Evolutionary conservation across 352 stramenopile species (phyloP), one percentile per base, ranked within the genome.

Genomic region (Globisporangium sylvaticum): DNA sequence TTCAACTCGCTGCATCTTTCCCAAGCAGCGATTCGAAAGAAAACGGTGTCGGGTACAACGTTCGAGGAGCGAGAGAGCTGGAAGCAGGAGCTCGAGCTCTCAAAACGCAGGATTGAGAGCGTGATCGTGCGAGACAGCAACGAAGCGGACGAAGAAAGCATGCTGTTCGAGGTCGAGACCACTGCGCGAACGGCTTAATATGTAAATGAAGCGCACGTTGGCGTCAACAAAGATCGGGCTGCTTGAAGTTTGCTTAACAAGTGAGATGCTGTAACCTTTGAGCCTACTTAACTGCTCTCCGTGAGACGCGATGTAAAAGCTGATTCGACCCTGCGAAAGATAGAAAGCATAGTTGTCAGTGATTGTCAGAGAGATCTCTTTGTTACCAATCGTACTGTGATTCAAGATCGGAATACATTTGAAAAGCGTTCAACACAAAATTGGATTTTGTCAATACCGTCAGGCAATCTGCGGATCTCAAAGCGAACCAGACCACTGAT

Each of bases 321-420:
- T 99, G 66, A 99, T 99, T 39, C 96, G 87, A 15, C 97, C 97
- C 80, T 99, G 76, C 98, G 97, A 60, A 99, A 90, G 63, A 99
- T 92, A 62, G 94, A 93, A 81, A 99, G 97, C 96, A 99, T 99
- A 32, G 89, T 15, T 42, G 9, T 42, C 34, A 14, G 34, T 12
- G 31, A 4, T 42, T 42, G 9, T 18, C 34, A 15, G 1, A 14
- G 34, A 42, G 34, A 42, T 4, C 34, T 42, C 34, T 42, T 10
- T n/a, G 9, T 15, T 15, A 15, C 34, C 34, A 42, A 10, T 42
- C 34, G 9, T 4, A 4, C 34, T 42, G 9, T 42, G 34, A 15
- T 42, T 42, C 34, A 1, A 42, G 15, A 42, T 42, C 34, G 34
- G n/a, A n/a, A n/a, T n/a, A n/a, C n/a, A n/a, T n/a, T n/a, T n/a